phyloP scores from a whole-genome alignment of 2,329 filamentous ascomycete genomes.

The Cephalotrichum gorgonifer region DNA sequence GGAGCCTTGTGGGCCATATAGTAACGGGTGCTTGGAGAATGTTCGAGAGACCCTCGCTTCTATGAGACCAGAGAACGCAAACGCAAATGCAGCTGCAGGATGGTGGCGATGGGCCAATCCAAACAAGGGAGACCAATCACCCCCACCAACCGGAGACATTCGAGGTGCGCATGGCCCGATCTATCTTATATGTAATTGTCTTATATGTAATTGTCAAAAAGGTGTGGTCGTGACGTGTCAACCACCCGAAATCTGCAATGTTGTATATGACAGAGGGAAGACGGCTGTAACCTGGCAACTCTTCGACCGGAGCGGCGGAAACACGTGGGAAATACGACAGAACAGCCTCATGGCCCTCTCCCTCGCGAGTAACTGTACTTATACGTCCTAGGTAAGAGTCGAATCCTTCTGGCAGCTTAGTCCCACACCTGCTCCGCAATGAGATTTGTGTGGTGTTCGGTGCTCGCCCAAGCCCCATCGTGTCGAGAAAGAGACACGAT shows the following conservation, averaged over 20 bases:
- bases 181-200: too few species aligned
- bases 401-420: too few species aligned
- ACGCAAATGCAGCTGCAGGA: neutral
- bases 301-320: neutral
- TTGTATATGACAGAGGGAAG: neutral
- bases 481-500: too few species aligned
- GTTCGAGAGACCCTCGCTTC: neutral
- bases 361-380: too few species aligned
- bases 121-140: neutral
- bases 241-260: neutral
- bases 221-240: neutral
- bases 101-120: neutral
- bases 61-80: neutral
- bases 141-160: neutral
- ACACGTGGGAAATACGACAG: too few species aligned
- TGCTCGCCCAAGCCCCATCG: too few species aligned
- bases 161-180: neutral
- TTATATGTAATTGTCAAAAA: neutral
- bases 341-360: too few species aligned
- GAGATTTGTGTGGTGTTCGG: too few species aligned
- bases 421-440: too few species aligned
- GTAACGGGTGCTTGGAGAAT: neutral
- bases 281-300: neutral
- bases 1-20: neutral
- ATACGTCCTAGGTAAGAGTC: too few species aligned